Evolutionary conservation across 1,284 basidiomycete species (phyloP), one percentile per base, ranked within the genome.

Genomic region (Moniliella sp.): DNA sequence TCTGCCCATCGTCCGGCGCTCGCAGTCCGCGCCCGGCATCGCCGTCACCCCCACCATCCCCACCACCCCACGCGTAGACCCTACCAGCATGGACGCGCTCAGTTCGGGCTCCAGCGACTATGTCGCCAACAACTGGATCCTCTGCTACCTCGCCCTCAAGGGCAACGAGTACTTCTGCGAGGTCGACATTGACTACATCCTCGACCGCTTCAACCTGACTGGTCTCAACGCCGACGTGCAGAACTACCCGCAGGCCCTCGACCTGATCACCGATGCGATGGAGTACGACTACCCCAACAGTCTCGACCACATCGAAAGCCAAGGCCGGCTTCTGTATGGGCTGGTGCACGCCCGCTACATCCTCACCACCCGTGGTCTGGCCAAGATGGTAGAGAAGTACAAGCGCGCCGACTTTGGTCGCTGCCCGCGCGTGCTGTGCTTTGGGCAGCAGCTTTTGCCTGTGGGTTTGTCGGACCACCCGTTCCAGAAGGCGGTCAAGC

Each of bases 141-240:
- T 83, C 4, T 94, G 88, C 88, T 97, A 94, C 62, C 69, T 97
- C 16, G 83, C 83, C 4, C 88, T 83, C n/a, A 86, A 64, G 38
- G 64, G 63, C 28, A 64, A 65, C 64, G 88, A 97, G 65, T 97
- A 97, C 68, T 97, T 94, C 62, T 93, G 86, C 64, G 86, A 97
- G 66, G 82, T 97, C 45, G 91, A 97, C 60, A 86, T 94, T 57
- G 88, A 94, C 64, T 97, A 94, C 64, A 94, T 97, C 50, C 70
- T 94, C 31, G 88, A 97, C 65, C 72, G 88, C 28, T 94, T 97
- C 73, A 97, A 94, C 64, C 69, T 97, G 35, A 97, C 88, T 0
- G 88, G 91, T 2, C 69, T 94, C 40, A 94, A 94, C 64, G 79
- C 79, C 44, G 88, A 97, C 62, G 83, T 94, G 4, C 74, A 83